phyloP scores from a whole-genome alignment of 176 grass and related monocot species.

The Eragrostis nindensis region DNA sequence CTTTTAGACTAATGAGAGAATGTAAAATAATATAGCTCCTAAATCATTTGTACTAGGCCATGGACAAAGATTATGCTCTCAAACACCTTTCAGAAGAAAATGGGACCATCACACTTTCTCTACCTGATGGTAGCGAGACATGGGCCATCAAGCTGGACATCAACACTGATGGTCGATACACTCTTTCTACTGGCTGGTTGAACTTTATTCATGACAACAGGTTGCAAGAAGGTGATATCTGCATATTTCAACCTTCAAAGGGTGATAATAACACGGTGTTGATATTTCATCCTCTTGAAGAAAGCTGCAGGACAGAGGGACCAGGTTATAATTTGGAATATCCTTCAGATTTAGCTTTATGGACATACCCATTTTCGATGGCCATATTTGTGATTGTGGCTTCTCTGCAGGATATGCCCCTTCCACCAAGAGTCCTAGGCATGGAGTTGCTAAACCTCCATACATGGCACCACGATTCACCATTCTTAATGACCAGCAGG shows the following conservation, averaged over 20 bases:
- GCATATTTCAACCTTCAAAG: conserved; percentile 41
- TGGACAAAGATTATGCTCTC: conserved; percentile 24
- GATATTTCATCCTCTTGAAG: conserved; percentile 27
- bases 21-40: not conserved
- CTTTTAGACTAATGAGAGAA: not conserved
- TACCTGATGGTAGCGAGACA: conserved; percentile 2
- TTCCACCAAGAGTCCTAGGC: conserved; percentile 7
- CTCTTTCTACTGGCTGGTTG: conserved; percentile 38
- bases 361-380: not conserved
- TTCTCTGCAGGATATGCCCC: conserved; percentile 32
- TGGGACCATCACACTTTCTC: conserved; percentile 17
- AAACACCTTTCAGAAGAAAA: conserved; percentile 20
- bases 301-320: not conserved
- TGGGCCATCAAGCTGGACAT: conserved; percentile 31
- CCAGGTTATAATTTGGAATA: conserved; percentile 16
- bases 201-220: not conserved
- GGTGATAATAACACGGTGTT: not conserved
- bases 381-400: conserved; percentile 1
- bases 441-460: not conserved
- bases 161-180: no score
- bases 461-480: not conserved
- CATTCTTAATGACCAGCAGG: not conserved
- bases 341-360: conserved; percentile 3
- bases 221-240: conserved; percentile 39
- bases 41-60: conserved; percentile 20